Evolutionary conservation across 2,329 filamentous ascomycete species (phyloP), one percentile per base, ranked within the genome.

Genomic region (Cytospora chrysosperma): DNA sequence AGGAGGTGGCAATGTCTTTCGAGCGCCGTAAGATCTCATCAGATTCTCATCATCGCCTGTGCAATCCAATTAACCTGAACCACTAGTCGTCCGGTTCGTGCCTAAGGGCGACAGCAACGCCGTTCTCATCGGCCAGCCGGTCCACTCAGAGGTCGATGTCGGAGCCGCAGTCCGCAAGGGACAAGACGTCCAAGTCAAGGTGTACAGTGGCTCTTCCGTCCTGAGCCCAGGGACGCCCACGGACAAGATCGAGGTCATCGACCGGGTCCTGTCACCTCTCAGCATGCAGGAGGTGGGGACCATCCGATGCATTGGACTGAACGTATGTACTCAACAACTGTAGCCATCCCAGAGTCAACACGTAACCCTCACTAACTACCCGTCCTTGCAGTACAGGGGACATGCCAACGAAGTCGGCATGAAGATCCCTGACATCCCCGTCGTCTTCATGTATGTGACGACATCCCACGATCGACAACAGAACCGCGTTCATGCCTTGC

Each of bases 201-300:
- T 86, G 8, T 88, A 84, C 75, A 84, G 81, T 27, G 86, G 86
- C 21, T 76, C 75, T 1, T 88, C 86, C 2, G 82, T 86, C 1
- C 73, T 88, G 53, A 75, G 74, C 27, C 81, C 85, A 0, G 86
- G 86, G 3, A 72, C 76, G 26, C 75, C 76, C 15, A 87, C 85
- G 1, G 81, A 76, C 32, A 75, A 76, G 65, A 73, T 75, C 3
- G 79, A 80, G 70, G 72, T 74, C 43, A 77, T 84, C 66, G 76
- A 75, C 59, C 74, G 77, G 4, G 70, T 87, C 17, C 75, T 87
- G 49, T 84, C 83, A 2, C 82, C 83, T 9, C 67, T 85, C 26
- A 70, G 79, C 1, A 72, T 75, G 60, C 69, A 70, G 24, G 82
- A 85, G 67, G 79, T 83, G 56, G 84, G 84, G 27, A 82, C 83